These are phyloP conservation scores for Penicillium antarcticum DNA, from an alignment of 495 filamentous ascomycete species.

Conservation along the genomic window DNA sequence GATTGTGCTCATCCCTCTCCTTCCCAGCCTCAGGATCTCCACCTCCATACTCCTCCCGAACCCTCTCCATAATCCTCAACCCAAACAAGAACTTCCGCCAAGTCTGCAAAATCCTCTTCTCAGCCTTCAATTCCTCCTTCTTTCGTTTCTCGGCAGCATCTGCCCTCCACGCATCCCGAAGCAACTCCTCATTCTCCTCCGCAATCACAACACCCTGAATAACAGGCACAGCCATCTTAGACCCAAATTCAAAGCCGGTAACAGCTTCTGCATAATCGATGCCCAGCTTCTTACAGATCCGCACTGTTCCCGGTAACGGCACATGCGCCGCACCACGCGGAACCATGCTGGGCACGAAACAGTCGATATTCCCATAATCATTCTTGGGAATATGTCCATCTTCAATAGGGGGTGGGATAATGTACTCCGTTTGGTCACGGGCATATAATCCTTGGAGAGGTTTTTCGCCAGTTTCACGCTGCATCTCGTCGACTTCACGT, in stretches of 20 bases:
- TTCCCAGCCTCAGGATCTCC: constrained; percentile 33
- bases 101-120: constrained; percentile 66
- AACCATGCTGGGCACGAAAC: constrained; percentile 91
- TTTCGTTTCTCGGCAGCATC: constrained; percentile 75
- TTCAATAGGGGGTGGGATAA: constrained; percentile 77
- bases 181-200: constrained; percentile 65
- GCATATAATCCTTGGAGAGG: constrained; percentile 83
- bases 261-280: constrained; percentile 95
- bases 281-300: constrained; percentile 75
- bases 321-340: constrained; percentile 81
- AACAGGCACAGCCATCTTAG: constrained; percentile 86
- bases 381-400: constrained; percentile 92
- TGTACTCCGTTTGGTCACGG: constrained; percentile 85
- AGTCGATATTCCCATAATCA: constrained; percentile 93
- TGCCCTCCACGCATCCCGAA: constrained; percentile 77
- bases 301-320: constrained; percentile 68
- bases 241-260: constrained; percentile 93
- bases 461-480: constrained; percentile 75
- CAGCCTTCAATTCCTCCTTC: constrained; percentile 79
- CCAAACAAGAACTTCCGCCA: constrained; percentile 91
- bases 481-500: constrained; percentile 82
- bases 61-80: constrained; percentile 73
- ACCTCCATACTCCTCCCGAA: constrained; percentile 76
- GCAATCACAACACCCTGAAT: constrained; percentile 89
- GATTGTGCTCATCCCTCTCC: constrained; percentile 36